A percentile compares a stretch with the other conserved stretches of the same genome.
These are phyloP conservation scores for Magnolia officinalis DNA, from an alignment of 164 flowering plant genomes.

Conservation along the genomic window DNA sequence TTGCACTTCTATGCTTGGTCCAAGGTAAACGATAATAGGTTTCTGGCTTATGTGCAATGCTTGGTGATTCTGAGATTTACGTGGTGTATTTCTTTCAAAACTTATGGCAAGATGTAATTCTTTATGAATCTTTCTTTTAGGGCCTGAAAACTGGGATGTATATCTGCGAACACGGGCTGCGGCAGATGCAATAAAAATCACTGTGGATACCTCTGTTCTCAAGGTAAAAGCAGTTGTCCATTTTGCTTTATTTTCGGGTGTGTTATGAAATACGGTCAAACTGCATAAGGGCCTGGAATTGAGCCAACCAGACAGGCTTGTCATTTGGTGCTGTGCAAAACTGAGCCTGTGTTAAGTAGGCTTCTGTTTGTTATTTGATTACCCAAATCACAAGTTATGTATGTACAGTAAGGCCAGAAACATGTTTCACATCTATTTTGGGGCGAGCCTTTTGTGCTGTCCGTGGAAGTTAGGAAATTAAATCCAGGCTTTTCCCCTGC, in stretches of 20 bases:
- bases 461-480: neutral
- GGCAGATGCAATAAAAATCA: constrained; percentile 96
- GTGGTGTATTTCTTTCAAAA: neutral
- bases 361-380: neutral
- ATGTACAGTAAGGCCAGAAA: neutral
- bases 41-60: neutral
- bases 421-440: neutral
- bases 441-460: neutral
- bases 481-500: neutral
- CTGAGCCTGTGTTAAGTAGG: neutral
- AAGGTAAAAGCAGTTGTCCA: constrained; percentile 32
- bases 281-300: neutral
- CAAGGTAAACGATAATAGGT: constrained; percentile 39
- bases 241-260: neutral
- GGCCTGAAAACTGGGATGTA: constrained; percentile 87
- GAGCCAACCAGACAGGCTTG: neutral
- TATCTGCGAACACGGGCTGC: constrained; percentile 87
- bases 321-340: neutral
- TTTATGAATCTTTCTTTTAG: constrained; percentile 9
- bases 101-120: neutral
- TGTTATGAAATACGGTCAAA: neutral
- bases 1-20: constrained; percentile 95
- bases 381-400: neutral
- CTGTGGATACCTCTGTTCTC: constrained; percentile 75
- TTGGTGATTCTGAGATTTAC: neutral